Base-by-base conservation (phyloP, 495 filamentous ascomycete species). In the Immersiella caudata region DNA sequence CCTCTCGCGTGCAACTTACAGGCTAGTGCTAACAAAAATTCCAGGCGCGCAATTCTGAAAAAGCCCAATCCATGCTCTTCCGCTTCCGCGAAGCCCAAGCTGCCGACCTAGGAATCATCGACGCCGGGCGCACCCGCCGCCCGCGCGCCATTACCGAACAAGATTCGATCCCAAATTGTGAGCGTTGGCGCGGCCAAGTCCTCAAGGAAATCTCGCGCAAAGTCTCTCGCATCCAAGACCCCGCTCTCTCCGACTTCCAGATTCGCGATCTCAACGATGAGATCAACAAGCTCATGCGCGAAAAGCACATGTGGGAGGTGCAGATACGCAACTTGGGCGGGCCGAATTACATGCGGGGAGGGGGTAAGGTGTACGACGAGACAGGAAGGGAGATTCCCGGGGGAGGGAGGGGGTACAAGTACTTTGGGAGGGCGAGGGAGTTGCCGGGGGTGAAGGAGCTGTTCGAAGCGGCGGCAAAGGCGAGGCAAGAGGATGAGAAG, bases 1-100 rank as follows among this genome's bases (percentile, higher is more conserved):
- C 35, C 25, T 7, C 21, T 12, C 46, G 16, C 21, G 29, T 57
- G 49, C 40, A 24, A 21, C 20, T 33, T 26, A n/a, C 66, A 1
- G 25, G 18, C 29, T 52, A 16, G 1, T 26, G 33, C 46, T 20
- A 27, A 24, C 46, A 3, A 3, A n/a, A 2, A 5, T 46, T 14
- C 40, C 40, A 62, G 84, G 84, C 85, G 70, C 85, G 85, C 49
- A 99, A 99, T 79, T 93, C 91, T 29, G 94, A 97, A 86, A 98
- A 98, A 82, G 95, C 95, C 67, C 95, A 99, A 80, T 97, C 94
- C 24, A 99, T 99, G 95, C 96, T 99, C 79, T 99, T 97, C 83
- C 95, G 95, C 84, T 99, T 99, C 86, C 93, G 96, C 78, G 95
- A 97, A 75, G 90, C 93, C 73, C 95, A 98, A 84, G 96, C 96